Percentiles rank a stretch among this genome's conserved stretches.
These are phyloP conservation scores for Ogataea corticis DNA, from an alignment of 805 yeast genomes.

Conservation along the genomic window DNA sequence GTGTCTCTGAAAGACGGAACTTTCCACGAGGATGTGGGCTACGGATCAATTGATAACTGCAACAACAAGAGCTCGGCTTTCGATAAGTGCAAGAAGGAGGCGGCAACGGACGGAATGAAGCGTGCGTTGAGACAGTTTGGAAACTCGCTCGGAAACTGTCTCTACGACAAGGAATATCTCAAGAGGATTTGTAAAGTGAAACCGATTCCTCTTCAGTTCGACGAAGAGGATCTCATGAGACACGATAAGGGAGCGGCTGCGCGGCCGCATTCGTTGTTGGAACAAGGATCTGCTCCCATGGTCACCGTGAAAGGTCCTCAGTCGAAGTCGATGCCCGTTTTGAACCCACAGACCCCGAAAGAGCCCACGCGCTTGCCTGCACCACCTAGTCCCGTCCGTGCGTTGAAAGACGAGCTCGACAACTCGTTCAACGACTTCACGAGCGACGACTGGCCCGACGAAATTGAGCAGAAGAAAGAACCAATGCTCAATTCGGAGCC, in stretches of 20 bases:
- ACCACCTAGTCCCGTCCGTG: conserved; percentile 1
- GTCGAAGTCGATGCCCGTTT: conserved; percentile 15
- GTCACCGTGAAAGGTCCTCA: conserved; percentile 7
- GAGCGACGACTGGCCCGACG: conserved; percentile 45
- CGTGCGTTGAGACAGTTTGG: conserved; percentile 80
- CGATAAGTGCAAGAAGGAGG: conserved; percentile 81
- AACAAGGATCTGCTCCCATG: conserved; percentile 6
- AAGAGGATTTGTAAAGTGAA: conserved; percentile 48
- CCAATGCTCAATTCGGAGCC: conserved; percentile 27
- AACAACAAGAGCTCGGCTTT: conserved; percentile 69
- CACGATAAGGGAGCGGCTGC: conserved; percentile 17
- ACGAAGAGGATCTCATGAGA: conserved; percentile 35
- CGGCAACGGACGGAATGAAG: conserved; percentile 81
- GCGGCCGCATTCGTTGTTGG: conserved; percentile 11
- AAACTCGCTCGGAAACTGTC: conserved; percentile 75
- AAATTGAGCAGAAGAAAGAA: conserved; percentile 15
- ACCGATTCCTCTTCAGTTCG: conserved; percentile 31
- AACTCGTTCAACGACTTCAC: conserved; percentile 50
- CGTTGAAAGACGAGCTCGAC: conserved; percentile 31
- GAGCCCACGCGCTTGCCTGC: neutral
- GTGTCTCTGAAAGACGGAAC: conserved; percentile 81
- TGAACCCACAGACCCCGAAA: neutral
- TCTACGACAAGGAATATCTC: conserved; percentile 73
- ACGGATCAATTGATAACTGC: conserved; percentile 72
- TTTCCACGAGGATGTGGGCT: conserved; percentile 74